Evolutionary conservation across 139 green algal genomes (phyloP).

Genomic region (Haematococcus lacustris): DNA sequence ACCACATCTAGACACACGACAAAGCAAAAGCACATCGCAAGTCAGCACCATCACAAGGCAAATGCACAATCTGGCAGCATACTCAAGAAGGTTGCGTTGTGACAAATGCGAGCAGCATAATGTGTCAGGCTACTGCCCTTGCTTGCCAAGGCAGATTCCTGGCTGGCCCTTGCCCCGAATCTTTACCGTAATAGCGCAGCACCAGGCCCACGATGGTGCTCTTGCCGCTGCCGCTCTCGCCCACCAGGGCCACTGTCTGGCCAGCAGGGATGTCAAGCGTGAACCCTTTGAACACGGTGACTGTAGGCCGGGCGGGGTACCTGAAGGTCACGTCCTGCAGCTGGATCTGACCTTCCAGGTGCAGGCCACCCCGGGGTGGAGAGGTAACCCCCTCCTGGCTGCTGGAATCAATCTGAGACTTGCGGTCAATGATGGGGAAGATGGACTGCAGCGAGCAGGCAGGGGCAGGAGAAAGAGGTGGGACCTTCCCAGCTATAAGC

Average conservation of each 20-base stretch:
- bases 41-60: no score
- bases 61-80: no score
- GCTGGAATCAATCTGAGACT: conserved; percentile 50
- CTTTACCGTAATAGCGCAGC: conserved; percentile 37
- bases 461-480: neutral
- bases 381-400: conserved; percentile 9
- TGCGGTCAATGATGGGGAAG: conserved; percentile 75
- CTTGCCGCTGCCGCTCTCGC: conserved; percentile 49
- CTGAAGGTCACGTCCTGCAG: conserved; percentile 8
- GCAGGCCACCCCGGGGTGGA: neutral
- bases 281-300: conserved; percentile 8
- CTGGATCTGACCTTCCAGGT: neutral
- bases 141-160: no score
- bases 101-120: no score
- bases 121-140: no score
- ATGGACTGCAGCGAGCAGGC: neutral
- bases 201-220: conserved; percentile 32
- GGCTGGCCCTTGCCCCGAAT: no score
- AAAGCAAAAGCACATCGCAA: no score
- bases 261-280: conserved; percentile 34
- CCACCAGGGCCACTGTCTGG: conserved; percentile 41
- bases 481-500: no score
- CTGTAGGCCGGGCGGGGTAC: conserved; percentile 11
- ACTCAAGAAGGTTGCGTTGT: no score
- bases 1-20: no score